Conservation (phyloP, 805 yeast species). For the Starmerella sirachaensis region DNA sequence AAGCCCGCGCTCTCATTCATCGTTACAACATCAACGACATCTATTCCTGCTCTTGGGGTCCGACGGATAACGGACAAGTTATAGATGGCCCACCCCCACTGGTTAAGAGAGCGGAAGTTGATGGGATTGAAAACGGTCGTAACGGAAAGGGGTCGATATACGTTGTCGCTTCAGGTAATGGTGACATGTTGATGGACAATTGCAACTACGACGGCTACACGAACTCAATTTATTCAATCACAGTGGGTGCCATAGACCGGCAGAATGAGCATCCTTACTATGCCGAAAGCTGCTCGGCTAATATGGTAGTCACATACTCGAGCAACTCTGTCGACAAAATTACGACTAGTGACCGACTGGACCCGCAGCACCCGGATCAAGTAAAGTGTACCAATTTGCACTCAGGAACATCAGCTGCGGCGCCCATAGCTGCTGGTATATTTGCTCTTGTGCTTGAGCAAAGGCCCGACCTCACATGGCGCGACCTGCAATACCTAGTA, state of each 20-base stretch:
- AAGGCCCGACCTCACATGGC: slow-evolving; percentile 84
- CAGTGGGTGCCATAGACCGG: slow-evolving; percentile 87
- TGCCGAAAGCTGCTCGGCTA: slow-evolving; percentile 89
- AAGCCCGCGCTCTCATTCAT: slow-evolving; percentile 76
- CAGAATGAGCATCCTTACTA: slow-evolving; percentile 78
- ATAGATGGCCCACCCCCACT: slow-evolving; percentile 73
- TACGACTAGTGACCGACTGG: slow-evolving; percentile 47
- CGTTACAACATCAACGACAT: slow-evolving; percentile 78
- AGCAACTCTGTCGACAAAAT: slow-evolving; percentile 85
- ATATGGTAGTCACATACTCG: slow-evolving; percentile 82
- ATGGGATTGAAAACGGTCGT: slow-evolving; percentile 76
- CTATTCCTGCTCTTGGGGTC: slow-evolving; percentile 98
- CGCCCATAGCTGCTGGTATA: slow-evolving; percentile 96
- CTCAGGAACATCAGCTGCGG: slow-evolving; percentile 98
- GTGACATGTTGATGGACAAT: slow-evolving; percentile 69
- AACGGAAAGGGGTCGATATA: slow-evolving; percentile 70
- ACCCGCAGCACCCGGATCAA: slow-evolving; percentile 13
- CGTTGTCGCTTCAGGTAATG: slow-evolving; percentile 95
- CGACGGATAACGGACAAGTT: slow-evolving; percentile 79
- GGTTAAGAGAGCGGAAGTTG: slow-evolving; percentile 71
- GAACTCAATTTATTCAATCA: slow-evolving; percentile 84
- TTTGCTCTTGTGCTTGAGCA: slow-evolving; percentile 71
- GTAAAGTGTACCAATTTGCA: slow-evolving; percentile 55
- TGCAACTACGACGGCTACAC: slow-evolving; percentile 98
- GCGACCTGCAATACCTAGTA: slow-evolving; percentile 82